Evolutionary conservation across 2,329 filamentous ascomycete species (phyloP), one percentile per base, ranked within the genome.

Genomic region (Arthrinium puccinioides): DNA sequence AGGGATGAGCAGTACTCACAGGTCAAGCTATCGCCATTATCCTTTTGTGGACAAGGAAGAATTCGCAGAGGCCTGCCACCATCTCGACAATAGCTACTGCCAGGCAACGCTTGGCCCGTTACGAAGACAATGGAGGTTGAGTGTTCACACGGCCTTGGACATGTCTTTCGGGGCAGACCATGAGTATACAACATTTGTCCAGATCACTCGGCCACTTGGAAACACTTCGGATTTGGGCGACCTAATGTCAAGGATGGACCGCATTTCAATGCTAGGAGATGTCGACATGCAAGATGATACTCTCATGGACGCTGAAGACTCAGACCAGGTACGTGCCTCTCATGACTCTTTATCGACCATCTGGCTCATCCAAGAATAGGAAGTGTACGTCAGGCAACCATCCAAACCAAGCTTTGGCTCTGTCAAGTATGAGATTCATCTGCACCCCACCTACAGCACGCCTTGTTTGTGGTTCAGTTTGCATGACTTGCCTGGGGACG

Each of bases 391-490:
- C 21, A 62, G 50, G 35, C 50, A 50, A 14, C 46, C 47, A 21
- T 44, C 50, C 30, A 50, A 45, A 32, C 51, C 54, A 20, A 43
- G 28, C 21, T 50, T 47, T 44, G 63, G 64, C 38, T 64, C 69
- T 49, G 76, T 85, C 47, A 70, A 74, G 42, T 89, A 88, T 62
- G 81, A 87, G 57, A 77, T 89, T 50, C 72, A 86, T 52, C 69
- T 84, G 43, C 86, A 87, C 49, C 76, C 81, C 38, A 84, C 80
- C 39, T 90, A 89, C 61, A 73, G 73, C 43, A 75, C 82, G 31
- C 85, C 85, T 8, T 84, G 84, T 41, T 68, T 89, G 39, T 89
- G 84, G 75, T 87, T 90, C 64, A 75, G 67, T 37, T 60, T 87
- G 50, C 72, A 76, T 47, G 70, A 72, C 42, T 61, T 79, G 41